phyloP scores from a whole-genome alignment of 345 rosid genomes.

The Cardamine resedifolia region DNA sequence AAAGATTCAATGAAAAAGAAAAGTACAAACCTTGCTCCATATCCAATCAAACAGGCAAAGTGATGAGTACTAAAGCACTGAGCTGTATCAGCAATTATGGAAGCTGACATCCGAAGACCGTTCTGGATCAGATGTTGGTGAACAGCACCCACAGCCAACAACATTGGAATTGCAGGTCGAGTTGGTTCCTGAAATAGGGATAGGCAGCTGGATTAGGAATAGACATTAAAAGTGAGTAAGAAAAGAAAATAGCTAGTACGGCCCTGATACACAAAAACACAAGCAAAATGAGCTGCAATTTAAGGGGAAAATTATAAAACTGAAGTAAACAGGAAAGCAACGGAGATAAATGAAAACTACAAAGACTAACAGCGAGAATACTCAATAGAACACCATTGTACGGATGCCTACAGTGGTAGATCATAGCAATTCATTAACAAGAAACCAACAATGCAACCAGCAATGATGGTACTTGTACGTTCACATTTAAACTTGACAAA shows the following conservation, averaged over 20 bases:
- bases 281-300: slow-evolving; percentile 6
- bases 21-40: slow-evolving; percentile 83
- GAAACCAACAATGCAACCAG: slow-evolving; percentile 11
- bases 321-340: slow-evolving; percentile 6
- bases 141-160: slow-evolving; percentile 97
- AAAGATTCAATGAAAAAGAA: slow-evolving; percentile 20
- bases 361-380: background rate
- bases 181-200: slow-evolving; percentile 70
- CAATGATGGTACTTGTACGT: background rate
- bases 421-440: background rate
- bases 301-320: background rate
- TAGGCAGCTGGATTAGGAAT: slow-evolving; percentile 17
- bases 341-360: background rate
- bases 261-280: background rate
- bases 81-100: slow-evolving; percentile 92
- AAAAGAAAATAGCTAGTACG: slow-evolving; percentile 3
- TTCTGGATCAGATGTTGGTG: slow-evolving; percentile 99
- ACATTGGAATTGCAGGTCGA: slow-evolving; percentile 88
- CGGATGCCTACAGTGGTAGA: background rate
- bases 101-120: slow-evolving; percentile 93
- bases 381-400: background rate
- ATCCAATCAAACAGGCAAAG: slow-evolving; percentile 96
- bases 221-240: background rate
- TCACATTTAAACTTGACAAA: slow-evolving; percentile 7
- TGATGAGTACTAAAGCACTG: slow-evolving; percentile 99